Base-by-base conservation (phyloP, 2,329 filamentous ascomycete genomes). In the Xylaria sp. region DNA sequence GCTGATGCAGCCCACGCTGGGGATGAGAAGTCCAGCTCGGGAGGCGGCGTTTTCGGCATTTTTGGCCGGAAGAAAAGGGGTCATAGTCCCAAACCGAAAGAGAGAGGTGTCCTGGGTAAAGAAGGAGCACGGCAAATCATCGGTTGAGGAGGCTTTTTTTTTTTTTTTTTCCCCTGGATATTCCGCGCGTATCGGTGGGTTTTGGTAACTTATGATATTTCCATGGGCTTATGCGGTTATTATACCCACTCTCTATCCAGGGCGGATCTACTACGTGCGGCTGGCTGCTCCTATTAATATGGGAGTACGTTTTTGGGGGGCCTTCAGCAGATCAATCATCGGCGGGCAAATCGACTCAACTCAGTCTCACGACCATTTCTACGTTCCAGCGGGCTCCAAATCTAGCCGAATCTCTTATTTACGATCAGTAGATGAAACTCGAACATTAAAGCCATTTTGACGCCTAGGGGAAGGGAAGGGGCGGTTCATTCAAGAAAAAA, bases 41-140 rank as follows among this genome's bases (percentile, higher is more conserved):
- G 60, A 9, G 49, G 86, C n/a, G 86, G 87, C 48, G 93, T 97
- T 81, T 88, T 97, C 61, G 90, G 91, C 1, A 95, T 99, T 71
- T 78, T 97, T 56, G 90, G 84, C 61, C 82, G 92, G 66, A 96
- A 96, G 76, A 96, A 91, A 77, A 91, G 92, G 59, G 91, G 92
- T 50, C 87, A 92, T 72, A 97, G 92, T 70, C 94, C 94, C 1
- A 97, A 96, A 76, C 92, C 92, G 21, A 93, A 91, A 71, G 92
- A 97, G 75, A 84, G 91, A 50, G 94, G 94, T 54, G 92, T 99
- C 7, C 70, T 99, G 54, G 94, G 94, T 52, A 97, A 97, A 70
- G 92, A 97, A 71, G 94, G 94, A 16, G 92, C 94, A 9, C 82
- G 94, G 69, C 87, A 91, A 60, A 83, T 93, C 52, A 88, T 93